These are phyloP conservation scores for Aspergillus ostianus DNA, from an alignment of 495 filamentous ascomycete genomes.

Conservation along the genomic window DNA sequence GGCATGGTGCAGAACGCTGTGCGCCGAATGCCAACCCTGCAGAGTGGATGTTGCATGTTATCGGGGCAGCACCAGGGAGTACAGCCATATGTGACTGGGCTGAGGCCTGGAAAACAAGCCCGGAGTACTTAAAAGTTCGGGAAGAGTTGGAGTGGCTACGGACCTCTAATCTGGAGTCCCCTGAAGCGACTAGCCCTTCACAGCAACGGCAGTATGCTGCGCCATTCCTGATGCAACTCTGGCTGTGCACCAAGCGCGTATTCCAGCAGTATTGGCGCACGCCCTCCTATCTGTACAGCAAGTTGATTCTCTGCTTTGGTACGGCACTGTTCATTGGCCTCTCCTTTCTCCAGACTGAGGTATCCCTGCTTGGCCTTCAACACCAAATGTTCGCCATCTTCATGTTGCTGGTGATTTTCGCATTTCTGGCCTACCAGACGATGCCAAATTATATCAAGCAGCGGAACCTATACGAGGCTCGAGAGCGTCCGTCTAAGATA, in stretches of 20 bases:
- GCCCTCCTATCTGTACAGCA: conserved; percentile 48
- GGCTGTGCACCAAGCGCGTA: no score
- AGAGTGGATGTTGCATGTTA: conserved; percentile 85
- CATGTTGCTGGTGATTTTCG: conserved; percentile 66
- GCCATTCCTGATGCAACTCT: no score
- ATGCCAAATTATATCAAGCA: conserved; percentile 63
- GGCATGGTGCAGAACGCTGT: conserved; percentile 58
- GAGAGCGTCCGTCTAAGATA: conserved; percentile 77
- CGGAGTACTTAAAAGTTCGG: conserved; percentile 66
- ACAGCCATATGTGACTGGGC: conserved; percentile 65
- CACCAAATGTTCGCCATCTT: conserved; percentile 84
- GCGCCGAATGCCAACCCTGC: conserved; percentile 74
- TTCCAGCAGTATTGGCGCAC: conserved; percentile 52
- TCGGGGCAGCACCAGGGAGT: conserved; percentile 74
- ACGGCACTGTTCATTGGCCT: conserved; percentile 72
- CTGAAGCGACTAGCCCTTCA: no score
- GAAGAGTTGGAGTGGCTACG: no score
- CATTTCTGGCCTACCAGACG: conserved; percentile 67
- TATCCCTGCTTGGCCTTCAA: conserved; percentile 70
- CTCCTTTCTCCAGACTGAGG: conserved; percentile 70
- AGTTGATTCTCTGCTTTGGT: conserved; percentile 45
- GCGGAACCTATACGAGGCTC: conserved; percentile 69
- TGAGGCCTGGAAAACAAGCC: conserved; percentile 63
- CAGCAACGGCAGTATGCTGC: no score
- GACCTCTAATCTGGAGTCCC: no score